phyloP scores from a whole-genome alignment of 441 rosid genomes.

The Erodium moschatum region DNA sequence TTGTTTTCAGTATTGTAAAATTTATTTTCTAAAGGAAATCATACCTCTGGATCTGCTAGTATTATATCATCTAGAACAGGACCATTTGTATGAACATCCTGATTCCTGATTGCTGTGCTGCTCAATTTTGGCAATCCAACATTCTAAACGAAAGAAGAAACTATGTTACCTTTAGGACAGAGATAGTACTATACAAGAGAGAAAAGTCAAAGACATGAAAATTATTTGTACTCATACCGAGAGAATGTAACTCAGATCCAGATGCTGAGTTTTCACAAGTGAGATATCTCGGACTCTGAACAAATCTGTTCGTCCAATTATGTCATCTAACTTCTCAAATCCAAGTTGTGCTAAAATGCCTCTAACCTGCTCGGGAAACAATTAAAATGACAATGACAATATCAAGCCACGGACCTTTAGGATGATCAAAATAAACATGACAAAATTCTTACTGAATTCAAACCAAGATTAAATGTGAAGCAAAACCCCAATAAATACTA shows the following conservation, averaged over 20 bases:
- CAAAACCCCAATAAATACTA: constrained; percentile 1
- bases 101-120: constrained; percentile 81
- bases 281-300: constrained; percentile 79
- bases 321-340: constrained; percentile 76
- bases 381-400: constrained; percentile 13
- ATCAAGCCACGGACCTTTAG: background rate
- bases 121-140: constrained; percentile 81
- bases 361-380: constrained; percentile 49
- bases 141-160: constrained; percentile 35
- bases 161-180: constrained; percentile 13
- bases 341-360: constrained; percentile 90
- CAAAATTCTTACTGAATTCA: background rate
- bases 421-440: constrained; percentile 7
- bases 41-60: constrained; percentile 85
- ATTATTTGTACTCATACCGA: constrained; percentile 43
- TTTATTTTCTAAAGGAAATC: background rate
- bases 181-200: background rate
- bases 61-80: constrained; percentile 71
- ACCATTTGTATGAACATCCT: constrained; percentile 82
- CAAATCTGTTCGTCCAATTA: constrained; percentile 75
- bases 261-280: constrained; percentile 92
- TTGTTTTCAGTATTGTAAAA: background rate
- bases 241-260: constrained; percentile 69
- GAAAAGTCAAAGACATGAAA: background rate
- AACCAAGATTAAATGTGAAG: constrained; percentile 8